Base-by-base conservation (phyloP, 2,329 filamentous ascomycete genomes). In the Colletotrichum eleusines region DNA sequence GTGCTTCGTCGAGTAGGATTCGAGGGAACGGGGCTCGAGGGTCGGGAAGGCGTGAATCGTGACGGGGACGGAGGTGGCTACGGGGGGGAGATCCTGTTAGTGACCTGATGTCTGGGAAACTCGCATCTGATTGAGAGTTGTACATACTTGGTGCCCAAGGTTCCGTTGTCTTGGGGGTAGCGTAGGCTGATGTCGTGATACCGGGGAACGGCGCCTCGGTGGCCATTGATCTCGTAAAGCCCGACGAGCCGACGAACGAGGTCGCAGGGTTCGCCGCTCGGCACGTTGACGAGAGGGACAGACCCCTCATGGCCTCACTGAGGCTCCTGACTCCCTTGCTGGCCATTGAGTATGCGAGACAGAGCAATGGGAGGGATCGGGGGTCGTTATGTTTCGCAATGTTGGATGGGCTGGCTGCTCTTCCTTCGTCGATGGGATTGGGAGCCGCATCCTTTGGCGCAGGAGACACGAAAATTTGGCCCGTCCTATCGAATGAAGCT, bases 11-110 rank as follows among this genome's bases (percentile, higher is more conserved):
- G 92, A 91, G 85, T 95, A 98, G 76, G 89, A 83, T 78, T 93
- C 89, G 80, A 97, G 92, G 61, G 89, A 86, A 59, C 90, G 85
- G 31, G 96, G 96, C 81, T 98, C 94, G 82, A 98, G 90, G 14
- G 90, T 89, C 44, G 96, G 96, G 84, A 98, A 99, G 79, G 87
- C 86, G 88, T 97, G 94, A 81, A 98, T 89, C 65, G 95, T 98
- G 72, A 95, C 88, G 66, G 93, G 89, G 67, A 97, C 93, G 38
- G 89, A 90, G 74, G 86, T 84, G 74, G 85, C 88, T 88, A 72
- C 28, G 40, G 31, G 20, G n/a, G 31, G 31, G 20, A 23, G 20
- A 26, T 18, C 9, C 20, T 20, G 65, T 74, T 70, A 75, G 73
- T 61, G 42, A 6, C 28, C 51, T n/a, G 46, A 23, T 48, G 35